These are phyloP conservation scores for Sugiyamaella paludigena DNA, from an alignment of 1,139 yeast species.

Conservation along the genomic window DNA sequence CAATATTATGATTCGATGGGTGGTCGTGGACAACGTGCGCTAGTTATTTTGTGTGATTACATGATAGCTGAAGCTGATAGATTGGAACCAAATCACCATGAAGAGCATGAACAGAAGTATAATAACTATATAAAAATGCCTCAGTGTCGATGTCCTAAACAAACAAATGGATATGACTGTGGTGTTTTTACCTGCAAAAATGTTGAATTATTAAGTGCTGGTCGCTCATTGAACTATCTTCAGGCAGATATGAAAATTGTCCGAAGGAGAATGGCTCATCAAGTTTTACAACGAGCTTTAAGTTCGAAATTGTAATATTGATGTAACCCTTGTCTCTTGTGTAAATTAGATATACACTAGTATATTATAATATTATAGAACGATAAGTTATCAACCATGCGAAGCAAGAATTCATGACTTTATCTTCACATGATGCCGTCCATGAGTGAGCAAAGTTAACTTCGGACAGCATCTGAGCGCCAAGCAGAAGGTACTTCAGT, in stretches of 20 bases:
- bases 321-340: neutral
- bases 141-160: conserved; percentile 64
- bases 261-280: conserved; percentile 69
- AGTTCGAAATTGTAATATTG: conserved; percentile 6
- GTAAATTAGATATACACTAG: too few relatives aligned
- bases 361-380: too few relatives aligned
- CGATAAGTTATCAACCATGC: too few relatives aligned
- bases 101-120: conserved; percentile 40
- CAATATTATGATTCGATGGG: conserved; percentile 76
- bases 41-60: conserved; percentile 53
- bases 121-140: conserved; percentile 29
- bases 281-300: conserved; percentile 26
- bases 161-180: conserved; percentile 88
- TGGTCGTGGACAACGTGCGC: conserved; percentile 52
- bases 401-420: too few relatives aligned
- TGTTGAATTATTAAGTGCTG: conserved; percentile 57
- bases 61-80: conserved; percentile 34
- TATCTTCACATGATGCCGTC: too few relatives aligned
- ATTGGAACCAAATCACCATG: conserved; percentile 28
- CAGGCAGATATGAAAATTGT: conserved; percentile 70
- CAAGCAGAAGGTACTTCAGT: too few relatives aligned
- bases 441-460: too few relatives aligned
- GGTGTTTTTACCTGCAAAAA: conserved; percentile 91
- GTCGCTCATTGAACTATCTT: conserved; percentile 49
- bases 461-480: too few relatives aligned